These are phyloP conservation scores for Leccinum subtestaceum DNA, from an alignment of 768 basidiomycete genomes.

Conservation along the genomic window DNA sequence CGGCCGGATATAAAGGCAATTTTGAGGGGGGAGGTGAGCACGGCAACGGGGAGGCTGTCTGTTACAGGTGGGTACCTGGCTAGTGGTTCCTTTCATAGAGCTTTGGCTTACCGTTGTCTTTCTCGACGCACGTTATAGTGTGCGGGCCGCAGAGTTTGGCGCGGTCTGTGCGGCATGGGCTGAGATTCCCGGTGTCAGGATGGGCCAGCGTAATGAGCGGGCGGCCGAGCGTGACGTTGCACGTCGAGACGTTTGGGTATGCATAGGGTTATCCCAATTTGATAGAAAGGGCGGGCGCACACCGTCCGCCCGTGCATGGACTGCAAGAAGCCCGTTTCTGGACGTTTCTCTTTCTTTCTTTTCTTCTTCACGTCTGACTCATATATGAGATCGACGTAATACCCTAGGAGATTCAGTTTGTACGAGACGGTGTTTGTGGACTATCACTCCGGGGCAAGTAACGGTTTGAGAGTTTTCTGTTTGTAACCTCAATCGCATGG, in stretches of 20 bases:
- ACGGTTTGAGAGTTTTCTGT: too few species aligned
- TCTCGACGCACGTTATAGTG: conserved; percentile 31
- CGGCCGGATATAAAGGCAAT: conserved; percentile 42
- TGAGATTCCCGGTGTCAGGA: conserved; percentile 37
- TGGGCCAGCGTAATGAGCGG: conserved; percentile 29
- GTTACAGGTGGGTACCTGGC: conserved; percentile 42
- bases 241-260: conserved; percentile 42
- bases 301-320: neutral
- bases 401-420: neutral
- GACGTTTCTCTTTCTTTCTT: neutral
- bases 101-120: neutral
- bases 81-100: too few species aligned
- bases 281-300: neutral
- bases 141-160: conserved; percentile 47
- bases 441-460: too few species aligned
- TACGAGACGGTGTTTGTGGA: neutral
- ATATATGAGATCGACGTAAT: neutral
- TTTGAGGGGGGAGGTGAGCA: conserved; percentile 36
- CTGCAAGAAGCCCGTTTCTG: neutral
- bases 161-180: conserved; percentile 36
- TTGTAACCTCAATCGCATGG: too few species aligned
- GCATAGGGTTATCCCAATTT: conserved; percentile 20
- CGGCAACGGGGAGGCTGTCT: conserved; percentile 39
- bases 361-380: neutral
- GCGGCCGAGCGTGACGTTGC: conserved; percentile 38